These are phyloP conservation scores for Panaeolus cyanescens DNA, from an alignment of 768 basidiomycete genomes.

Conservation along the genomic window DNA sequence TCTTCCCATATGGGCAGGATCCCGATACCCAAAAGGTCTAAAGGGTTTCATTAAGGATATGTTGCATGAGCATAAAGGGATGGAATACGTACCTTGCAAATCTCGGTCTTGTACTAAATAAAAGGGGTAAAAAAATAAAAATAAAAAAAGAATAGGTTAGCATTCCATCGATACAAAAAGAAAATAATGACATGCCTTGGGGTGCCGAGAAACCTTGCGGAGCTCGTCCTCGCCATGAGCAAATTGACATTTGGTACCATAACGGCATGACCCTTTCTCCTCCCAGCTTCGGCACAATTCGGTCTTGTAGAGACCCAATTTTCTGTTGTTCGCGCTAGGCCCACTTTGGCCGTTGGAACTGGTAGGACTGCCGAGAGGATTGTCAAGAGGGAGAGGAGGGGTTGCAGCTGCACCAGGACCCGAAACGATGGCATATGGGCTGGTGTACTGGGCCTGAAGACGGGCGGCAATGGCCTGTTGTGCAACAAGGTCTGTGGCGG, in stretches of 20 bases:
- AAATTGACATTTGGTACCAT: constrained; percentile 89
- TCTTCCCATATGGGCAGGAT: constrained; percentile 89
- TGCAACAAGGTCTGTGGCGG: constrained; percentile 52
- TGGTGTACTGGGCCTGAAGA: constrained; percentile 65
- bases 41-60: constrained; percentile 13
- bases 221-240: constrained; percentile 92
- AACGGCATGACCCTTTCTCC: constrained; percentile 85
- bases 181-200: constrained; percentile 60
- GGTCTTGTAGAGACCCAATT: constrained; percentile 89
- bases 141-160: constrained; percentile 17
- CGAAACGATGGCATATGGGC: constrained; percentile 40
- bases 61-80: constrained; percentile 5
- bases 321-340: constrained; percentile 90
- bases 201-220: constrained; percentile 81
- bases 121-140: constrained; percentile 12
- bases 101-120: constrained; percentile 91
- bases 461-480: constrained; percentile 61
- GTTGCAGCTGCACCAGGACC: constrained; percentile 22
- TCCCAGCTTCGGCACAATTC: constrained; percentile 91
- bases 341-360: constrained; percentile 53
- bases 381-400: constrained; percentile 31
- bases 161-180: constrained; percentile 9
- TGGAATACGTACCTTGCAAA: constrained; percentile 69
- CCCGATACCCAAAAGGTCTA: constrained; percentile 95
- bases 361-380: constrained; percentile 43